Percentiles rank a stretch among this genome's conserved stretches.
Evolutionary conservation across 2,329 filamentous ascomycete genomes (phyloP).

Genomic region (Macrophomina pseudophaseolina): DNA sequence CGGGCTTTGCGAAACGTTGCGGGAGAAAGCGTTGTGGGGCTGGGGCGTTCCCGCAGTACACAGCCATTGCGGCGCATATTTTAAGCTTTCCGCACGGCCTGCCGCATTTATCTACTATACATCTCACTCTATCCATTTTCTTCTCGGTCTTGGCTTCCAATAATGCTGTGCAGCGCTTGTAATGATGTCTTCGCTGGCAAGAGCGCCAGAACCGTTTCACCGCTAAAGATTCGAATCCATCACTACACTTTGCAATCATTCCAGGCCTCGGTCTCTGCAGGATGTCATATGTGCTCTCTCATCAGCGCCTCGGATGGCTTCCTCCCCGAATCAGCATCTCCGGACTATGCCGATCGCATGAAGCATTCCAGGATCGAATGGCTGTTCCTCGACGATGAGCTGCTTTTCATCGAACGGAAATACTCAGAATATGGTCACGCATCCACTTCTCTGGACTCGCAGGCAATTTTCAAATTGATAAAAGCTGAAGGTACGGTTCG

Average conservation of each 20-base stretch:
- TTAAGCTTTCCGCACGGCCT: background rate
- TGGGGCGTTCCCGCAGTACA: background rate
- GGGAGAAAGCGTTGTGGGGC: background rate
- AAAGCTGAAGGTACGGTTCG: background rate
- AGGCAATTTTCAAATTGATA: background rate
- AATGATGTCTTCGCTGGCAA: background rate
- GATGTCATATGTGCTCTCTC: background rate
- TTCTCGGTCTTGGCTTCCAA: background rate
- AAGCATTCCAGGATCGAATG: slow-evolving; percentile 2
- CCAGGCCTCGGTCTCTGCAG: background rate
- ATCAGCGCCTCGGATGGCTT: background rate
- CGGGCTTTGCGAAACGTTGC: background rate
- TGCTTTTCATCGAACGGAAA: slow-evolving; percentile 1
- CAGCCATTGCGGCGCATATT: background rate
- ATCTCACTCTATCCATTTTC: background rate
- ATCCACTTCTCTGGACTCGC: background rate
- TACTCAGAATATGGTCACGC: background rate
- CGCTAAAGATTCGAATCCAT: background rate
- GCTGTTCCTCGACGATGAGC: slow-evolving; percentile 7
- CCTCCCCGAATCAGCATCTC: background rate
- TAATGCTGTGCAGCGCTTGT: background rate
- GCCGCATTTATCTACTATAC: background rate
- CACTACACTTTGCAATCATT: slow-evolving; percentile 1
- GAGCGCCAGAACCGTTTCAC: background rate
- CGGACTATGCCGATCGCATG: background rate